These are phyloP conservation scores for Globisporangium viniferum DNA, from an alignment of 352 stramenopile species.

Conservation along the genomic window DNA sequence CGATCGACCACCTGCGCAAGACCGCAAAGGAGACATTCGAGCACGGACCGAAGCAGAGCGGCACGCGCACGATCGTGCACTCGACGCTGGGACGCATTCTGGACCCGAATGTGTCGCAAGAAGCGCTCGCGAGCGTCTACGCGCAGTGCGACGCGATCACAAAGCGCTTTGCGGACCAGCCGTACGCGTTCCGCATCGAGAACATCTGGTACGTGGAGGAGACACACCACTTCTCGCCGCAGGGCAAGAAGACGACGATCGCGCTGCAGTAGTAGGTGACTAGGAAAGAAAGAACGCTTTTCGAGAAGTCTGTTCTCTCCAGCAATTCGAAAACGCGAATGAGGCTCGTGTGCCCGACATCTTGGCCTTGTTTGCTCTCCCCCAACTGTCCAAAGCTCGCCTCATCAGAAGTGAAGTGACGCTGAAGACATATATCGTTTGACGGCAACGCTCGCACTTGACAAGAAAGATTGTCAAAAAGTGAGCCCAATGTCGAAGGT, in stretches of 20 bases:
- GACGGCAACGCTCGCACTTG: too few relatives aligned
- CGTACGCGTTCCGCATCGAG: constrained; percentile 32
- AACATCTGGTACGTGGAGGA: constrained; percentile 74
- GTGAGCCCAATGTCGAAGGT: too few relatives aligned
- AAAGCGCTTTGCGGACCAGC: constrained; percentile 24
- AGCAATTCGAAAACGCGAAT: too few relatives aligned
- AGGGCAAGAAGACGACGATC: constrained; percentile 44
- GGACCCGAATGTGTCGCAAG: constrained; percentile 33
- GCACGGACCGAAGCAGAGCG: constrained; percentile 37
- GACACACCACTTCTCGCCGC: constrained; percentile 57
- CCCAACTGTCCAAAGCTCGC: too few relatives aligned
- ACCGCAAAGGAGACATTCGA: constrained; percentile 47
- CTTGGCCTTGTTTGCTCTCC: too few relatives aligned
- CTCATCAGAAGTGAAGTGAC: too few relatives aligned
- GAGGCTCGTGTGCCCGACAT: too few relatives aligned
- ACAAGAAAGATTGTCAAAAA: too few relatives aligned
- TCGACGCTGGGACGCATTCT: constrained; percentile 60
- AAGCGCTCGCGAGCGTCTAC: constrained; percentile 31
- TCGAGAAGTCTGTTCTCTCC: not conserved
- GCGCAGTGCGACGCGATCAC: constrained; percentile 59
- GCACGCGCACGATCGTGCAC: constrained; percentile 61
- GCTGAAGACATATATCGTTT: too few relatives aligned
- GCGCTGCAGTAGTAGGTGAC: constrained; percentile 18
- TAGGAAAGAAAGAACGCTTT: not conserved
- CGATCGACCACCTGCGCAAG: constrained; percentile 51